These are phyloP conservation scores for Tetratostichococcus sp. DNA, from an alignment of 139 green algal species.

Conservation along the genomic window DNA sequence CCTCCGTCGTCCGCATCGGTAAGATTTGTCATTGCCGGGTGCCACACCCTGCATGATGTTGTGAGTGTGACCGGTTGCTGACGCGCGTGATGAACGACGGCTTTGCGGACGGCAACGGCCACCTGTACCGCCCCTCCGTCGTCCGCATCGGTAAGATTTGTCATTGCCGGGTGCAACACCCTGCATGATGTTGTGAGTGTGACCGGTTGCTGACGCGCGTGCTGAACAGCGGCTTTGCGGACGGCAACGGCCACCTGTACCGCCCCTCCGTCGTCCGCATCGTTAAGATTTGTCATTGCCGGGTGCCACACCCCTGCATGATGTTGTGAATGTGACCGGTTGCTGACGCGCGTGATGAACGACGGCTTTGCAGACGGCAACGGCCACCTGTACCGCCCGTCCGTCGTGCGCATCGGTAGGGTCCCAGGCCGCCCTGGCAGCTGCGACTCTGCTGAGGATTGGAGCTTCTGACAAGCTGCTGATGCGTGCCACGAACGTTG, in stretches of 20 bases:
- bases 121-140: constrained; percentile 56
- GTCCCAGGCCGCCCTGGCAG: too few relatives aligned
- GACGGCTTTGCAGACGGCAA: constrained; percentile 58
- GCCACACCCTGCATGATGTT: too few relatives aligned
- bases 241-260: constrained; percentile 40
- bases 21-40: too few relatives aligned
- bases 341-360: constrained; percentile 83
- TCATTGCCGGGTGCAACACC: too few relatives aligned
- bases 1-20: constrained; percentile 71
- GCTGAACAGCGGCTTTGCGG: constrained; percentile 63
- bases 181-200: too few relatives aligned
- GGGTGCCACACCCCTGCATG: too few relatives aligned
- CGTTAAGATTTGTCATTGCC: too few relatives aligned
- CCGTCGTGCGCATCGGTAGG: constrained; percentile 67
- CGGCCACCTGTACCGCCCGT: constrained; percentile 43
- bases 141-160: constrained; percentile 62
- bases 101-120: constrained; percentile 54
- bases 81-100: constrained; percentile 73
- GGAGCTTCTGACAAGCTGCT: constrained; percentile 95
- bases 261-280: constrained; percentile 71
- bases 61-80: constrained; percentile 95
- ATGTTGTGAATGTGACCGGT: too few relatives aligned
- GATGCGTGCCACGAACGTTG: constrained; percentile 69
- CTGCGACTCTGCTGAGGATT: too few relatives aligned
- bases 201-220: constrained; percentile 92